These are phyloP conservation scores for Neofusicoccum ribis DNA, from an alignment of 2,329 filamentous ascomycete genomes.

Conservation along the genomic window DNA sequence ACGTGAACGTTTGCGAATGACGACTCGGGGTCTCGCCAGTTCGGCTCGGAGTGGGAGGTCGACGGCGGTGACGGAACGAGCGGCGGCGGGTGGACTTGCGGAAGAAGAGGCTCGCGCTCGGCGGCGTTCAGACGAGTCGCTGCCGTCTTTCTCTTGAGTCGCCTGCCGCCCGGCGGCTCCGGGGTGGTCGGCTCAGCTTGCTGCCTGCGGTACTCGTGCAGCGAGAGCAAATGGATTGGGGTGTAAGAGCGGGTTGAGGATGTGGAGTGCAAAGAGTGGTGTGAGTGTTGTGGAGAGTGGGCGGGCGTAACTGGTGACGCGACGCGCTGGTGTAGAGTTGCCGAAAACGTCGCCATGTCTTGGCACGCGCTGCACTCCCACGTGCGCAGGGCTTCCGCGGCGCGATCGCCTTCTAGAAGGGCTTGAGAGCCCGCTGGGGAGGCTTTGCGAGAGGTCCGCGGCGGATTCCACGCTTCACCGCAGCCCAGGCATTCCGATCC, in stretches of 20 bases:
- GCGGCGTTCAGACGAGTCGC: conserved; percentile 33
- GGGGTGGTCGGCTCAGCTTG: conserved; percentile 35
- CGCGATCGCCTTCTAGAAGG: background rate
- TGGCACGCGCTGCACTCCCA: background rate
- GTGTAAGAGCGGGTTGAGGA: conserved; percentile 18
- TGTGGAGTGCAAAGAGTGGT: conserved; percentile 28
- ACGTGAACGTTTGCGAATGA: conserved; percentile 26
- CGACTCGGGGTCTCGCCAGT: conserved; percentile 24
- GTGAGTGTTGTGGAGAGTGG: conserved; percentile 39
- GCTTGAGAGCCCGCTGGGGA: background rate
- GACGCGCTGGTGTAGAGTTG: conserved; percentile 2
- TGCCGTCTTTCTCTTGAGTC: conserved; percentile 39
- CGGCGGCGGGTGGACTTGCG: conserved; percentile 25
- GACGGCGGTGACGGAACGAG: conserved; percentile 29
- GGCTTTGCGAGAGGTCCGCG: background rate
- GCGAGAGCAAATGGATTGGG: conserved; percentile 33
- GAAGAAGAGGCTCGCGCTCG: conserved; percentile 26
- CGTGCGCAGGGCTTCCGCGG: background rate
- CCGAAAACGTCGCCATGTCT: conserved; percentile 17
- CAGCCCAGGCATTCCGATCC: background rate
- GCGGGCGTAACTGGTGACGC: conserved; percentile 32
- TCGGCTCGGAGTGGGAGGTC: conserved; percentile 29
- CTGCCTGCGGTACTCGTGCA: conserved; percentile 43
- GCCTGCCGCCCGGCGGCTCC: conserved; percentile 32
- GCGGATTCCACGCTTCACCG: background rate